Evolutionary conservation across 257 asterid species (phyloP).

Genomic region (Fraxinus americana): DNA sequence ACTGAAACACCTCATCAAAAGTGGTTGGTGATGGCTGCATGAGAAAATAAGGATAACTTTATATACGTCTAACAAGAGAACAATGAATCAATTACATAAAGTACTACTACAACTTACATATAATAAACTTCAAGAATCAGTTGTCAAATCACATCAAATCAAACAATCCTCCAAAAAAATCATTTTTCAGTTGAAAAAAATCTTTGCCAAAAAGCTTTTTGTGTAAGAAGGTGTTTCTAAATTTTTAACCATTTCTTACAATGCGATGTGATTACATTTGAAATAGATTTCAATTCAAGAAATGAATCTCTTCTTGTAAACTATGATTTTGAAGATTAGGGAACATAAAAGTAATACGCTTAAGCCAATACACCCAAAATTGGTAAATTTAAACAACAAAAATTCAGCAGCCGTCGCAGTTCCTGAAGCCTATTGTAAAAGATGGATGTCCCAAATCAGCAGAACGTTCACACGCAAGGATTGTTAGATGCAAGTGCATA

Average conservation of each 20-base stretch:
- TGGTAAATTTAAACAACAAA: neutral
- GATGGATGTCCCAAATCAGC: neutral
- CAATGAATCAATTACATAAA: neutral
- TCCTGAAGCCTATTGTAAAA: neutral
- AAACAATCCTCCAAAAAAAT: neutral
- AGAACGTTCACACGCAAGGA: neutral
- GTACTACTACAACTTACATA: conserved; percentile 6
- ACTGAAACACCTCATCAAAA: conserved; percentile 88
- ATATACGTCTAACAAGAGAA: conserved; percentile 5
- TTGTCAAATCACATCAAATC: conserved; percentile 2
- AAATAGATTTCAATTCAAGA: neutral
- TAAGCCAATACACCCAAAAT: neutral
- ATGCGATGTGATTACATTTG: neutral
- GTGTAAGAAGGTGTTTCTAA: neutral
- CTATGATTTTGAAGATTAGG: neutral
- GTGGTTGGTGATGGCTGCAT: conserved; percentile 95
- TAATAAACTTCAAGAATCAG: neutral
- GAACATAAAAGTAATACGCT: neutral
- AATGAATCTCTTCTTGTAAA: neutral
- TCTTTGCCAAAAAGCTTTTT: neutral
- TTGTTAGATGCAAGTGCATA: neutral
- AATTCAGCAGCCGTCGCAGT: neutral
- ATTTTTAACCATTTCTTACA: neutral
- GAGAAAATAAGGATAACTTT: conserved; percentile 25
- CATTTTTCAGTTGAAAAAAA: too few species aligned